Evolutionary conservation across 2,329 filamentous ascomycete species (phyloP), one percentile per base, ranked within the genome.

Genomic region (Hymenoscyphus infarciens): DNA sequence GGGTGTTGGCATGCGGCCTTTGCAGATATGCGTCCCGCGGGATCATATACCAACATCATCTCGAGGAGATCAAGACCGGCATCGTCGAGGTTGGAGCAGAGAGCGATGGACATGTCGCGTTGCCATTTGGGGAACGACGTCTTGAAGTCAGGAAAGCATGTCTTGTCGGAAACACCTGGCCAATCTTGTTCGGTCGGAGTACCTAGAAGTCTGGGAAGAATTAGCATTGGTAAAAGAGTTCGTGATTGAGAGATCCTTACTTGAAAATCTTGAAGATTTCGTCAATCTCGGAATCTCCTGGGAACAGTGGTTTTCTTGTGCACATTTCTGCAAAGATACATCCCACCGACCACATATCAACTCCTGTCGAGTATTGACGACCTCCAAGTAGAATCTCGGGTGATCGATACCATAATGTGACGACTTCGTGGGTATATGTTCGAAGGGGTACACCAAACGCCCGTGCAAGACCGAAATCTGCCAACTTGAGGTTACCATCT

Each of bases 281-380:
- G 73, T 96, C 91, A 77, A 96, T 96, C 75, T 96, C 91, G 5
- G 91, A 95, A 75, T 97, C 92, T 63, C 92, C 92, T 13, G 92
- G 92, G 81, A 97, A 97, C 53, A 97, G 82, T 5, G 92, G 92
- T 78, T 96, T 96, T 72, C 91, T 86, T 1, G 92, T 97, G 78
- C 91, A 96, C 93, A 97, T 97, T 77, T 97, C 92, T 10, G 93
- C 92, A 76, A 97, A 96, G 77, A 97, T 97, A 76, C 92, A 95
- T 66, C 92, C 92, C 57, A 93, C 88, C 35, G 91, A 95, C 92
- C 92, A 97, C 90, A 97, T 97, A 74, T 97, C 92, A 52, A 97
- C 92, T 62, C 92, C 92, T 15, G 92, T 97, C 15, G 91, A 95
- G 79, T 97, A 97, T 76, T 96, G 92, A 59, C 92, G 87, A 62